phyloP scores from a whole-genome alignment of 495 filamentous ascomycete genomes.

The Ramalina intermedia region DNA sequence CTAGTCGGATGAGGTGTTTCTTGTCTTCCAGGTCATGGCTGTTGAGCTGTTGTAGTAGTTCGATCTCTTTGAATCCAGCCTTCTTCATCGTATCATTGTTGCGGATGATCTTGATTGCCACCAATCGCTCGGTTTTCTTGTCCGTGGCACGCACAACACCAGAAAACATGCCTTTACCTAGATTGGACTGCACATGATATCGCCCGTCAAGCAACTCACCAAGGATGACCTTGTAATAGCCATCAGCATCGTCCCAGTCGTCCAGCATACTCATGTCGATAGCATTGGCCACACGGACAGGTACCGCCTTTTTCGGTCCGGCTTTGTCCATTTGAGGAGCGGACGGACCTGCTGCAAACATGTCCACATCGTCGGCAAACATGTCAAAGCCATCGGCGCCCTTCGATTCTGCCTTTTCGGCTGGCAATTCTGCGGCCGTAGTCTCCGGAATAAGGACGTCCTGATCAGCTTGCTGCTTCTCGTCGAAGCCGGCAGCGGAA shows the following conservation, averaged over 20 bases:
- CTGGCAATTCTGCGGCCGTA: slow-evolving; percentile 21
- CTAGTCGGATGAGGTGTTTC: slow-evolving; percentile 80
- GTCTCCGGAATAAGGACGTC: slow-evolving; percentile 39
- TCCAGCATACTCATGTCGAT: slow-evolving; percentile 75
- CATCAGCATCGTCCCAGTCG: slow-evolving; percentile 85
- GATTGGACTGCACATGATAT: slow-evolving; percentile 71
- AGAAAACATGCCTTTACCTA: slow-evolving; percentile 95
- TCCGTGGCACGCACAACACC: slow-evolving; percentile 88
- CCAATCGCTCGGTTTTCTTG: slow-evolving; percentile 49
- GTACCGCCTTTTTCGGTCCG: slow-evolving; percentile 24
- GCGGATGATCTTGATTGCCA: slow-evolving; percentile 88
- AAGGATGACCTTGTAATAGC: slow-evolving; percentile 83
- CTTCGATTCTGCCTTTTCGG: slow-evolving; percentile 31
- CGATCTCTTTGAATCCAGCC: slow-evolving; percentile 87
- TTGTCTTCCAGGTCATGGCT: slow-evolving; percentile 77
- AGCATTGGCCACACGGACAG: slow-evolving; percentile 45
- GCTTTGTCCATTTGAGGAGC: slow-evolving; percentile 30
- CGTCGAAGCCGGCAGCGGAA: slow-evolving; percentile 45
- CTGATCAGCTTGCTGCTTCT: slow-evolving; percentile 41
- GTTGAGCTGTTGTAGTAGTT: slow-evolving; percentile 71
- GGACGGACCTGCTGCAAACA: slow-evolving; percentile 55
- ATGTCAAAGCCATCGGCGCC: slow-evolving; percentile 68
- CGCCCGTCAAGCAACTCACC: slow-evolving; percentile 79
- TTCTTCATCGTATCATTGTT: slow-evolving; percentile 90
- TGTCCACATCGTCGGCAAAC: slow-evolving; percentile 86